Conservation (phyloP, 192 early-diverging fungal genomes). For the Gigaspora rosea region DNA sequence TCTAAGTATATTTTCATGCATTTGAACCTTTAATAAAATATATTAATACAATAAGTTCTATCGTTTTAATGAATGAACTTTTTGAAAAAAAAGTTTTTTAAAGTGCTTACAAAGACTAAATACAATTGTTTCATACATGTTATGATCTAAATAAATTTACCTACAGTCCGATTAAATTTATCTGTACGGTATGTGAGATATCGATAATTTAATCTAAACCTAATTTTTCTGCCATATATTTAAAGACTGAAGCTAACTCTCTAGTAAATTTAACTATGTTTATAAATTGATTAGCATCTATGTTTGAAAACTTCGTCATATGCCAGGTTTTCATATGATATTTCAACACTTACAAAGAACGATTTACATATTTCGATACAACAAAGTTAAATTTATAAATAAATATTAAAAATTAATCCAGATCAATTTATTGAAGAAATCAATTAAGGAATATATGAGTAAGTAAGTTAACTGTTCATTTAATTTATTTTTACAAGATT, state of each 20-base stretch:
- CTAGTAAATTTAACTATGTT: constrained; percentile 49
- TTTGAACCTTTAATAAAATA: constrained; percentile 39
- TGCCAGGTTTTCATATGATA: too few relatives aligned
- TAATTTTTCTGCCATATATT: too few relatives aligned
- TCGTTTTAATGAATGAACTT: neutral
- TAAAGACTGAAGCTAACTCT: constrained; percentile 57
- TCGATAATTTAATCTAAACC: constrained; percentile 30
- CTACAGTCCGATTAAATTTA: neutral
- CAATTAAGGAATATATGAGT: too few relatives aligned
- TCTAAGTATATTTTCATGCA: constrained; percentile 50
- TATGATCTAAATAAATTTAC: constrained; percentile 3
- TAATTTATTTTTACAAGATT: too few relatives aligned
- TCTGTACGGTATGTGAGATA: constrained; percentile 20
- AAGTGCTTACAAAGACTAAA: too few relatives aligned
- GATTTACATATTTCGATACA: too few relatives aligned
- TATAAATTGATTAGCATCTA: constrained; percentile 21
- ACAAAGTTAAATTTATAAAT: too few relatives aligned
- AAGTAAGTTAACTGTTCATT: too few relatives aligned
- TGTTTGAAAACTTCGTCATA: constrained; percentile 25
- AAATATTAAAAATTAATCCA: too few relatives aligned
- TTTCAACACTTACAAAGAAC: too few relatives aligned
- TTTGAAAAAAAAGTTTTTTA: neutral
- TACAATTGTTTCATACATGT: too few relatives aligned
- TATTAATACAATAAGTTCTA: neutral
- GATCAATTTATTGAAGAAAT: too few relatives aligned